These are phyloP conservation scores for Coelastrella sp. DNA, from an alignment of 139 green algal genomes.

Conservation along the genomic window DNA sequence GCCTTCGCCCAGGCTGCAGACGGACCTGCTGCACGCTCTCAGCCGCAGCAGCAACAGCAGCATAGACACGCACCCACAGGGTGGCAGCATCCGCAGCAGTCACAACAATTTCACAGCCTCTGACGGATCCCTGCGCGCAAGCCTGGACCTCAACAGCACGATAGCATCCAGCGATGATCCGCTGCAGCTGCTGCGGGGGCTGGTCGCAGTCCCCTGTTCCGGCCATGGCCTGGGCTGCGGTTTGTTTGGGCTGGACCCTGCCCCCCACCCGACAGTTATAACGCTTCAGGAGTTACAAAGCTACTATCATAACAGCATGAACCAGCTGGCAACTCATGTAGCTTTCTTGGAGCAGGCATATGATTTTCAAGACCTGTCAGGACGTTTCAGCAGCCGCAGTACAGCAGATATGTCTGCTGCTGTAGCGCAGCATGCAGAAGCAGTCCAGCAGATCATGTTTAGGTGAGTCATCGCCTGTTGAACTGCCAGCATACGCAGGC, in stretches of 20 bases:
- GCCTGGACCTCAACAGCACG: no score
- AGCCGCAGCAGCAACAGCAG: no score
- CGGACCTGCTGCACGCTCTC: no score
- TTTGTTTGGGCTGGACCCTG: not conserved
- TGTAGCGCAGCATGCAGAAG: not conserved
- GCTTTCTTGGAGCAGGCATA: not conserved
- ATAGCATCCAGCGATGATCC: not conserved
- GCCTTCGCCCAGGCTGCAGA: no score
- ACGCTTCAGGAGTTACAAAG: not conserved
- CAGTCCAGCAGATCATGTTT: not conserved
- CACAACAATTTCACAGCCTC: no score
- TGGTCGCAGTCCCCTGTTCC: not conserved
- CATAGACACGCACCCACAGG: no score
- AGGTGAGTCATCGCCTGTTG: not conserved
- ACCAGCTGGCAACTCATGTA: not conserved
- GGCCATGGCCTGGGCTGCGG: not conserved
- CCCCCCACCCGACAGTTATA: not conserved
- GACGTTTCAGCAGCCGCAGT: not conserved
- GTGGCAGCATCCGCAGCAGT: no score
- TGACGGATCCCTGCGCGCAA: no score
- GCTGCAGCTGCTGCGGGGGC: not conserved
- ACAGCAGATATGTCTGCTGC: not conserved
- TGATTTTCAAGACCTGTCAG: not conserved
- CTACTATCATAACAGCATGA: not conserved
- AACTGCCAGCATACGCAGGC: not conserved